Conservation (phyloP, 73 alveolate species). For the Uronychia binucleata region DNA sequence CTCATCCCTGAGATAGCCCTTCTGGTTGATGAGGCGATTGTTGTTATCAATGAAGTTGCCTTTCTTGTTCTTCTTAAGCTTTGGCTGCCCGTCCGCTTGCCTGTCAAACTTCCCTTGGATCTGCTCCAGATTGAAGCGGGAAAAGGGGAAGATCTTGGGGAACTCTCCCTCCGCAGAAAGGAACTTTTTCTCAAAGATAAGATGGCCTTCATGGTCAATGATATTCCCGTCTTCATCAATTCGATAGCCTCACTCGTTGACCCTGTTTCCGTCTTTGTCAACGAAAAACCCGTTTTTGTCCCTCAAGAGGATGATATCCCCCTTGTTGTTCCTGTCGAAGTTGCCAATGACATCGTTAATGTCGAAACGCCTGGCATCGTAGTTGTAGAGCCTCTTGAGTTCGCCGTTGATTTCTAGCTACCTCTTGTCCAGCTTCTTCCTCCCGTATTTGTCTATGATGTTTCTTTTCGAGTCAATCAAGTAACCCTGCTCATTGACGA, state of each 20-base stretch:
- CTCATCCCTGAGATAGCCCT: slow-evolving; percentile 49
- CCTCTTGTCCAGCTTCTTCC: slow-evolving; percentile 29
- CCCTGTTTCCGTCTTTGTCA: slow-evolving; percentile 49
- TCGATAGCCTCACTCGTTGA: slow-evolving; percentile 54
- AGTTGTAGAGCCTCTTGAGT: slow-evolving; percentile 24
- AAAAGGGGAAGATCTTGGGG: slow-evolving; percentile 54
- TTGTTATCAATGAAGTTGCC: slow-evolving; percentile 8
- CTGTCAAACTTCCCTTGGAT: slow-evolving; percentile 39
- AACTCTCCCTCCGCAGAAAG: slow-evolving; percentile 45
- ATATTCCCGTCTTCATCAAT: slow-evolving; percentile 51
- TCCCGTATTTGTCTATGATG: slow-evolving; percentile 34
- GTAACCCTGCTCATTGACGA: slow-evolving; percentile 39
- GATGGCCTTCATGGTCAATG: slow-evolving; percentile 43
- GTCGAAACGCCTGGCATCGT: slow-evolving; percentile 51
- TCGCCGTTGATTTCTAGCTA: slow-evolving; percentile 25
- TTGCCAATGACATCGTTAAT: slow-evolving; percentile 46
- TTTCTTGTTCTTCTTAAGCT: slow-evolving; percentile 2
- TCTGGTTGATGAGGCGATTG: slow-evolving; percentile 25
- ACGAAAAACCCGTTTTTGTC: slow-evolving; percentile 43
- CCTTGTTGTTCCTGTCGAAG: slow-evolving; percentile 44
- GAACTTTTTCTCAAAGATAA: slow-evolving; percentile 25
- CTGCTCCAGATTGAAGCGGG: slow-evolving; percentile 37
- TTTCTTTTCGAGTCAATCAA: slow-evolving; percentile 25
- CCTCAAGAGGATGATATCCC: slow-evolving; percentile 42
- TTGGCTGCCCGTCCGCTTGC: slow-evolving; percentile 39